These are phyloP conservation scores for Cyberlindnera euphorbiae DNA, from an alignment of 805 yeast species.

Conservation along the genomic window DNA sequence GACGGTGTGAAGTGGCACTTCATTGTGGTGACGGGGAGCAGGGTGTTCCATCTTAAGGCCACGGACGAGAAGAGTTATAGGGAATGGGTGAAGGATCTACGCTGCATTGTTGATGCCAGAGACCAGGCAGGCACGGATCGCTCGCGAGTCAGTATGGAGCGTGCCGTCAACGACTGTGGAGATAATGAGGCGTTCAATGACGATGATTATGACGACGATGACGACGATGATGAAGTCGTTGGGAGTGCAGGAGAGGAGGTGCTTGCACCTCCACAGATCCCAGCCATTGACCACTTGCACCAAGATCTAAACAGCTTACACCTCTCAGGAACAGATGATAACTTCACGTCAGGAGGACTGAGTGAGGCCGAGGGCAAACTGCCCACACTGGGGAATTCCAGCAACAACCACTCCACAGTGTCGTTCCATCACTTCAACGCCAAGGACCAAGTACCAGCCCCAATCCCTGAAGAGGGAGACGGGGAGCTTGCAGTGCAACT, in stretches of 20 bases:
- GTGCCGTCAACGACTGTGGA: too few species aligned
- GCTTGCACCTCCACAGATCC: too few species aligned
- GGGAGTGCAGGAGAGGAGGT: neutral
- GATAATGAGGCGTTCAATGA: slow-evolving; percentile 14
- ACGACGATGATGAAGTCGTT: neutral
- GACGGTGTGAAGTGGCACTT: slow-evolving; percentile 20
- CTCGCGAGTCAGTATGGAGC: too few species aligned
- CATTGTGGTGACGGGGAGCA: slow-evolving; percentile 19
- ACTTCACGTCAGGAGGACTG: slow-evolving; percentile 20
- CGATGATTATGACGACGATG: neutral
- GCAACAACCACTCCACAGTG: slow-evolving; percentile 8
- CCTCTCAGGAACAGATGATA: slow-evolving; percentile 24
- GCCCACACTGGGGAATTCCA: neutral
- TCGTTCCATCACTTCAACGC: slow-evolving; percentile 6
- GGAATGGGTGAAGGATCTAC: slow-evolving; percentile 22
- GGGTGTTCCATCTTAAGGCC: slow-evolving; percentile 23
- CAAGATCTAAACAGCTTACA: slow-evolving; percentile 12
- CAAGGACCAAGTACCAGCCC: neutral
- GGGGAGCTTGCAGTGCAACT: too few species aligned
- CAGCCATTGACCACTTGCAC: neutral
- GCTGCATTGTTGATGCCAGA: too few species aligned
- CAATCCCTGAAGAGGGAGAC: slow-evolving; percentile 5
- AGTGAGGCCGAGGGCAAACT: slow-evolving; percentile 7
- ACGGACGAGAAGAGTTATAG: slow-evolving; percentile 16
- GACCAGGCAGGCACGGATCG: too few species aligned